Evolutionary conservation across 2,329 filamentous ascomycete species (phyloP).

Genomic region (Pseudogymnoascus sp.): DNA sequence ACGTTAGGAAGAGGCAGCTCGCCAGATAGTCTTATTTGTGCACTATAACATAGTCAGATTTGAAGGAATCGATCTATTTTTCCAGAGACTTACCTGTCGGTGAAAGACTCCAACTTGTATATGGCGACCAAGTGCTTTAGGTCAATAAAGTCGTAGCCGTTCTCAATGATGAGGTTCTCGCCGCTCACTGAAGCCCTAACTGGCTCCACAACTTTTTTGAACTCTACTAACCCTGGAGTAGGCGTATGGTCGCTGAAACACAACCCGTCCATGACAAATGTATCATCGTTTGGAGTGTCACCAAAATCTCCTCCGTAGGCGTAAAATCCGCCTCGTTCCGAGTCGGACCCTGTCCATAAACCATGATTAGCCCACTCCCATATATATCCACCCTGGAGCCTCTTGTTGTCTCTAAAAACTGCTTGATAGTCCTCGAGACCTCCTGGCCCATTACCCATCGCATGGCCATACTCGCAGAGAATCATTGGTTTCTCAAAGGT

Average conservation of each 20-base stretch:
- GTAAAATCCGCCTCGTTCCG: slow-evolving; percentile 39
- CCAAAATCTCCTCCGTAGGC: slow-evolving; percentile 58
- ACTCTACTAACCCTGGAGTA: slow-evolving; percentile 49
- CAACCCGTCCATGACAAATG: slow-evolving; percentile 57
- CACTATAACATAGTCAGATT: slow-evolving; percentile 13
- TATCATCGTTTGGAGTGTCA: slow-evolving; percentile 52
- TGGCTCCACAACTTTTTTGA: slow-evolving; percentile 52
- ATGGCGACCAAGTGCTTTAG: slow-evolving; percentile 42
- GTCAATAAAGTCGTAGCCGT: slow-evolving; percentile 46
- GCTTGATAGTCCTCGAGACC: slow-evolving; percentile 61
- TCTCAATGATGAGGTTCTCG: slow-evolving; percentile 32
- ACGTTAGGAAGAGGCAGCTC: slow-evolving; percentile 36
- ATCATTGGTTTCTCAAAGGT: slow-evolving; percentile 46
- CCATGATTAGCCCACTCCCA: slow-evolving; percentile 63
- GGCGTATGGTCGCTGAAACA: slow-evolving; percentile 47
- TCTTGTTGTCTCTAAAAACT: slow-evolving; percentile 39
- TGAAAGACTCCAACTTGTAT: slow-evolving; percentile 39
- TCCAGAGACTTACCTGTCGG: slow-evolving; percentile 32
- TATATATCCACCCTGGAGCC: slow-evolving; percentile 37
- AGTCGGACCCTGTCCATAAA: slow-evolving; percentile 37
- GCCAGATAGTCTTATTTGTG: slow-evolving; percentile 29
- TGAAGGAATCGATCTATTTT: not conserved
- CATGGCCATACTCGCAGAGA: slow-evolving; percentile 51
- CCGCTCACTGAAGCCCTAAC: slow-evolving; percentile 36
- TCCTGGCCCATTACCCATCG: slow-evolving; percentile 71